Evolutionary conservation across 306 rosid species (phyloP).

Genomic region (Trifolium fragiferum): DNA sequence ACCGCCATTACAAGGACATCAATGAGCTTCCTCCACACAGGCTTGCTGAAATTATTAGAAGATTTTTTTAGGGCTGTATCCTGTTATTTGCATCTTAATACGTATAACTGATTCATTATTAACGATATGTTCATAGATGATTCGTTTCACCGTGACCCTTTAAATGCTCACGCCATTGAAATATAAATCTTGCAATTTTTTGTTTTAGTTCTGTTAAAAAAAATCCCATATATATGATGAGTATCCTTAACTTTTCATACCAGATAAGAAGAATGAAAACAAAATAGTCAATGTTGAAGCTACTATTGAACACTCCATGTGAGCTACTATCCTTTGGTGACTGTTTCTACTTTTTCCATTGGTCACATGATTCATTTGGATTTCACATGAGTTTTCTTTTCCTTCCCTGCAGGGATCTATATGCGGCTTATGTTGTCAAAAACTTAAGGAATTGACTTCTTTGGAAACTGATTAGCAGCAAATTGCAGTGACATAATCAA

Average conservation of each 20-base stretch:
- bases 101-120: background rate
- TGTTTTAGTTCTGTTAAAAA: constrained; percentile 28
- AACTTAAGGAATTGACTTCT: constrained; percentile 78
- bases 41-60: constrained; percentile 90
- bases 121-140: background rate
- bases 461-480: constrained; percentile 33
- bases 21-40: constrained; percentile 93
- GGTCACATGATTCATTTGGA: constrained; percentile 12
- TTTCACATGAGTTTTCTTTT: background rate
- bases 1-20: constrained; percentile 78
- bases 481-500: constrained; percentile 14
- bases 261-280: constrained; percentile 98
- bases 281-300: constrained; percentile 73
- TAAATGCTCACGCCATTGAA: constrained; percentile 50
- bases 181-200: background rate
- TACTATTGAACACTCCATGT: constrained; percentile 88
- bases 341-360: constrained; percentile 10
- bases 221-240: constrained; percentile 16
- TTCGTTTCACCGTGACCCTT: constrained; percentile 4
- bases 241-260: constrained; percentile 52
- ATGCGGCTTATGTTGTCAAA: constrained; percentile 82
- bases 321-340: too few species aligned
- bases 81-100: too few species aligned
- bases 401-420: constrained; percentile 72
- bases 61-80: constrained; percentile 99